Evolutionary conservation across 345 rosid species (phyloP), one percentile per base, ranked within the genome.

Genomic region (Laguncularia racemosa): DNA sequence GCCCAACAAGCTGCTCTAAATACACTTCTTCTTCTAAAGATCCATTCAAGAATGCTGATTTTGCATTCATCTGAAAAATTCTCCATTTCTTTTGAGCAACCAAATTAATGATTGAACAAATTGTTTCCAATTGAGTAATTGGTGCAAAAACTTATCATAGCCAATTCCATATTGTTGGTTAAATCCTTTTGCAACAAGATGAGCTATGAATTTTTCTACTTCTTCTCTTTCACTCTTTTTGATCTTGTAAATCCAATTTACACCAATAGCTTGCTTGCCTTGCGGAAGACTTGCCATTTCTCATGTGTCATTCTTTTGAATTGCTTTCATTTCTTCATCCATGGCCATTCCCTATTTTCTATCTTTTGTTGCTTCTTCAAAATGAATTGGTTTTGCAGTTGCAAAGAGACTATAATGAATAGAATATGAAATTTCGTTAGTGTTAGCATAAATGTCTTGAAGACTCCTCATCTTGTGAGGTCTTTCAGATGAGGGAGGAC

Each of bases 21-120:
- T 23, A 66, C 2, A 66, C 18, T 8, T 59, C 64, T 26, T 66
- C 58, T 2, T 14, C n/a, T 12, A 66, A 40, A 12, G 4, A 17
- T 14, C n/a, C 53, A 53, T 58, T 58, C 13, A 66, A 4, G 52
- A 66, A 66, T 15, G 53, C 17, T 20, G 20, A 23, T 18, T 66
- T 50, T 20, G 59, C 3, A 54, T 59, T n/a, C n/a, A n/a, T n/a
- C n/a, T n/a, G n/a, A n/a, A n/a, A n/a, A n/a, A n/a, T n/a, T n/a
- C 60, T 23, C 64, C 46, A 59, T 8, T 28, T 6, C 46, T 58
- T 2, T 44, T 44, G 21, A 1, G 47, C 10, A 6, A 45, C 46
- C 16, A 46, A 11, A 7, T 28, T 18, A 43, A 66, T 51, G 8
- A 66, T n/a, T 14, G 46, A 9, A 23, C 45, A 43, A 13, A 66